Percentiles rank a stretch among this genome's conserved stretches.
Conservation (phyloP, 208 protist genomes). For the Vickermania ingenoplastis region DNA sequence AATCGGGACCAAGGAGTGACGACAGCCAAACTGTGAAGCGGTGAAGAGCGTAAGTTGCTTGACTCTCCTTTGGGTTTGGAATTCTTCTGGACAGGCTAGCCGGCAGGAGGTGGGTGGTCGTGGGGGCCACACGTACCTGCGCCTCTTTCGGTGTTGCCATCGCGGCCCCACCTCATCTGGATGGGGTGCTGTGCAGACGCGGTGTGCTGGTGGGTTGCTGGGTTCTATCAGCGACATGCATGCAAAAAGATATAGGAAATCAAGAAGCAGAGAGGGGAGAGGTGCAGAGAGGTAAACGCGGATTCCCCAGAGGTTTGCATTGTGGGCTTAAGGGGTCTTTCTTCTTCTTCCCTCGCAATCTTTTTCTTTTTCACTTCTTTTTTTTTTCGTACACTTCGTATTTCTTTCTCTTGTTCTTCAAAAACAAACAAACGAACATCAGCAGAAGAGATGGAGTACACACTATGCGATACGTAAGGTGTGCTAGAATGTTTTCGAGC, state of each 20-base stretch:
- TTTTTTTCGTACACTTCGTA: constrained; percentile 3
- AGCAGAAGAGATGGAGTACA: not conserved
- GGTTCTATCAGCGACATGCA: not conserved
- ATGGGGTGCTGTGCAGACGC: not conserved
- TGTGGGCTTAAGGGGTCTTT: not conserved
- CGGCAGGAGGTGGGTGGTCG: not conserved
- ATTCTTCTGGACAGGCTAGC: not conserved
- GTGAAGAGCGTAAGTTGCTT: not conserved
- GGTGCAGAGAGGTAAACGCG: not conserved
- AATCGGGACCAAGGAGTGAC: not conserved
- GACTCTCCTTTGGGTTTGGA: not conserved
- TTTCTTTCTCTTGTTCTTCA: not conserved
- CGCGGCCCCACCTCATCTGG: not conserved
- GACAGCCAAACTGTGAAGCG: not conserved
- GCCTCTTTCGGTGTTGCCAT: not conserved
- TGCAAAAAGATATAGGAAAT: not conserved
- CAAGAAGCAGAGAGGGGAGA: not conserved
- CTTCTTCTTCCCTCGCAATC: constrained; percentile 1
- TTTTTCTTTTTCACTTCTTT: constrained; percentile 16
- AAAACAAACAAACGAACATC: not conserved
- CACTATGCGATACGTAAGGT: too few relatives aligned
- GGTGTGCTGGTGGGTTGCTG: not conserved
- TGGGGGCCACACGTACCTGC: not conserved
- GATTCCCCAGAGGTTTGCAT: not conserved
- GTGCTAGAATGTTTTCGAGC: not conserved